Conservation (phyloP, 148 eudicot genomes). For the Polygonum aviculare region DNA sequence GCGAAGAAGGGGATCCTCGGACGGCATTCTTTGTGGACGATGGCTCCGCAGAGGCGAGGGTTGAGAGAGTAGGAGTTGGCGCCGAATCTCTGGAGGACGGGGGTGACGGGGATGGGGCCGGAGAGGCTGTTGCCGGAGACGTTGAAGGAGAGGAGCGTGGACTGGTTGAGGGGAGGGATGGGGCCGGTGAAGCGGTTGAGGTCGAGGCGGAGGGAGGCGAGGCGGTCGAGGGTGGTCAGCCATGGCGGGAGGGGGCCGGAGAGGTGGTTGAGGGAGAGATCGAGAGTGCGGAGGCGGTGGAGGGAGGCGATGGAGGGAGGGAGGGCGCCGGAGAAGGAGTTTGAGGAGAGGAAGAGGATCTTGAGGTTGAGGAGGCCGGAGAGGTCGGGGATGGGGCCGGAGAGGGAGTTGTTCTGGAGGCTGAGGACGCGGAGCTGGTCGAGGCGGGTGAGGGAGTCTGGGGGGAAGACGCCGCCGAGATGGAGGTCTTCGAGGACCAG, state of each 20-base stretch:
- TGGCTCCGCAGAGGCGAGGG: constrained; percentile 37
- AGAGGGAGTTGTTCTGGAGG: constrained; percentile 41
- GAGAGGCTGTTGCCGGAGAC: constrained; percentile 35
- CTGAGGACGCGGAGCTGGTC: constrained; percentile 51
- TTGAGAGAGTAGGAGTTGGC: constrained; percentile 19
- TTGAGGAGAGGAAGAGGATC: constrained; percentile 29
- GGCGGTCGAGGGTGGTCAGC: constrained; percentile 20
- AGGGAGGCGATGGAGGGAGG: constrained; percentile 30
- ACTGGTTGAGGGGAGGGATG: constrained; percentile 38
- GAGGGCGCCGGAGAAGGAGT: constrained; percentile 27
- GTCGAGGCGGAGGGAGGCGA: constrained; percentile 32
- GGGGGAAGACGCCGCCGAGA: constrained; percentile 27
- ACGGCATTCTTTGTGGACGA: constrained; percentile 30
- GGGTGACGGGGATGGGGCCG: constrained; percentile 43
- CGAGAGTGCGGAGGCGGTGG: constrained; percentile 36
- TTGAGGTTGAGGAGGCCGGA: constrained; percentile 32
- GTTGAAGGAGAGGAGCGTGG: constrained; percentile 35
- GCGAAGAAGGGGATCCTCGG: constrained; percentile 25
- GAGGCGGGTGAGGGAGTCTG: constrained; percentile 32
- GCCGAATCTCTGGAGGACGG: constrained; percentile 18
- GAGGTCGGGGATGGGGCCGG: constrained; percentile 45
- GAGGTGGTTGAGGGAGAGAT: constrained; percentile 34
- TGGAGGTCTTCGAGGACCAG: constrained; percentile 21
- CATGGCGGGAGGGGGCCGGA: constrained; percentile 26
- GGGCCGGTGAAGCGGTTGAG: constrained; percentile 36